Evolutionary conservation across 2,329 filamentous ascomycete genomes (phyloP), one percentile per base, ranked within the genome.

Genomic region (Ophiostoma quercus): DNA sequence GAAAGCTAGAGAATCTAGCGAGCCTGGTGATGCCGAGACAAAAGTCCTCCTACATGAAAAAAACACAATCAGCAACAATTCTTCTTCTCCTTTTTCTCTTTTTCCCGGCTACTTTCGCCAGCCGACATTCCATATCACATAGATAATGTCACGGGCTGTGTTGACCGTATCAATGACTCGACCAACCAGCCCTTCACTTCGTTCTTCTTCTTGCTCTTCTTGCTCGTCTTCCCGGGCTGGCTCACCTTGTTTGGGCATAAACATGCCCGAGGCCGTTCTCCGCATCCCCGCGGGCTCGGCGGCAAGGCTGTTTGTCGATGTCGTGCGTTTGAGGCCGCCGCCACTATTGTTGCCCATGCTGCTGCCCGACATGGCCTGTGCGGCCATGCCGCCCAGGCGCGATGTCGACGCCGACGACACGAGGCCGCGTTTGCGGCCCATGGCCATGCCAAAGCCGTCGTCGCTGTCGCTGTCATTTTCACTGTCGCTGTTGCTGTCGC

Each of bases 201-300:
- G 81, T 11, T 43, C 8, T 14, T 43, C 22, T 14, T 19, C 19
- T 1, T 34, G 34, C 34, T 66, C 63, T 19, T 66, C 63, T 1
- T 14, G n/a, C 6, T 32, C 39, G 2, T n/a, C 29, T 9, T 29
- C 67, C 84, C 82, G 67, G 66, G 79, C 84, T 77, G 79, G 82
- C 73, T 92, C 91, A 71, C 88, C 88, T 74, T 93, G 90, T 74
- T 93, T 91, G 8, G 92, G 92, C 90, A 96, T 94, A 75, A 96
- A 90, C 92, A 96, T 96, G 74, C 92, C 93, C 54, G 92, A 95
- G 67, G 88, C 84, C 25, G 92, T 96, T 74, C 93, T 85, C 72
- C 90, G 88, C 83, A 96, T 89, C 68, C 89, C 88, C 22, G 79
- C 81, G 62, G 84, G 81, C 71, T 86, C 84, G 25, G 80, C 81